Evolutionary conservation across 2,329 filamentous ascomycete species (phyloP).

Genomic region (Cladophialophora exuberans): DNA sequence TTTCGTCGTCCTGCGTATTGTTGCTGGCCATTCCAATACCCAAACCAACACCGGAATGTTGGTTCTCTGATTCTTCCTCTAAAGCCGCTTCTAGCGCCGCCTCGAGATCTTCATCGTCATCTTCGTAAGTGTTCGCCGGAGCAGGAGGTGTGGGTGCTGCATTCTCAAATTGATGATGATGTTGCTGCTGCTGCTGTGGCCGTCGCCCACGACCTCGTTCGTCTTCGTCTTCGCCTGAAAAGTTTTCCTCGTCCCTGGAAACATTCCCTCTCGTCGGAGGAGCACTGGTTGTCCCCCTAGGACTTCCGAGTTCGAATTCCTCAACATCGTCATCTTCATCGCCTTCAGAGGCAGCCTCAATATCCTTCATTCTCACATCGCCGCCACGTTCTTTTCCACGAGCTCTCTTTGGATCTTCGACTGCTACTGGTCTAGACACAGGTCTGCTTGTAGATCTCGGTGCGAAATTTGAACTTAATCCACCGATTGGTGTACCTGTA

Average conservation of each 20-base stretch:
- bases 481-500: slow-evolving; percentile 24
- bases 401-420: background rate
- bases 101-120: slow-evolving; percentile 55
- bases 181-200: slow-evolving; percentile 5
- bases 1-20: slow-evolving; percentile 56
- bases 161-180: slow-evolving; percentile 3
- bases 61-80: slow-evolving; percentile 50
- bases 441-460: background rate
- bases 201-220: background rate
- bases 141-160: slow-evolving; percentile 23
- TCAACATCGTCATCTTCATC: slow-evolving; percentile 52
- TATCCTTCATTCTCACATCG: slow-evolving; percentile 39
- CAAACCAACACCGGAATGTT: slow-evolving; percentile 63
- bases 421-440: background rate
- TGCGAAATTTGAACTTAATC: slow-evolving; percentile 13
- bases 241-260: slow-evolving; percentile 14
- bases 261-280: slow-evolving; percentile 14
- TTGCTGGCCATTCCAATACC: slow-evolving; percentile 63
- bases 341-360: slow-evolving; percentile 39
- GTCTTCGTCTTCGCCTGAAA: slow-evolving; percentile 11
- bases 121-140: slow-evolving; percentile 33
- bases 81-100: slow-evolving; percentile 62
- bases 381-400: slow-evolving; percentile 17
- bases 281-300: slow-evolving; percentile 15
- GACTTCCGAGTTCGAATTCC: slow-evolving; percentile 39